Conservation (phyloP, 495 filamentous ascomycete species). For the Penicillium dipodomyicola region DNA sequence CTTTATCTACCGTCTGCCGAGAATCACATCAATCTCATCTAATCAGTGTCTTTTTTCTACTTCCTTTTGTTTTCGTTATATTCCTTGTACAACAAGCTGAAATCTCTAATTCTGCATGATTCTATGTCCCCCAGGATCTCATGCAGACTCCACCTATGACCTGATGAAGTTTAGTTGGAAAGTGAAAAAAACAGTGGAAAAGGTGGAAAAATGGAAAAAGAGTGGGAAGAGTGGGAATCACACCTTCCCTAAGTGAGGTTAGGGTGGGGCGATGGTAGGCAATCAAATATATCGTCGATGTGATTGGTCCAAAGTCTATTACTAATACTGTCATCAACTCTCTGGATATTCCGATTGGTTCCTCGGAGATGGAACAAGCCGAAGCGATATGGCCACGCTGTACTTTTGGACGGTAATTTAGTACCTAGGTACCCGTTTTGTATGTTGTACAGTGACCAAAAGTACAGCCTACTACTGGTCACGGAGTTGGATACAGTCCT, state of each 20-base stretch:
- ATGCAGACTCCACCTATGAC: slow-evolving; percentile 33
- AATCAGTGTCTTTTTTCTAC: slow-evolving; percentile 13
- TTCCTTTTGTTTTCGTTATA: slow-evolving; percentile 9
- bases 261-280: slow-evolving; percentile 24
- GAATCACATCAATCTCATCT: slow-evolving; percentile 25
- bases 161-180: slow-evolving; percentile 31
- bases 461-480: not conserved
- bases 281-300: slow-evolving; percentile 25
- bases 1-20: slow-evolving; percentile 22
- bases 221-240: slow-evolving; percentile 23
- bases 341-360: slow-evolving; percentile 27
- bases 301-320: slow-evolving; percentile 26
- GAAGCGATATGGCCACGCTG: slow-evolving; percentile 18
- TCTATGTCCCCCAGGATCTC: slow-evolving; percentile 35
- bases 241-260: slow-evolving; percentile 29
- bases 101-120: slow-evolving; percentile 13
- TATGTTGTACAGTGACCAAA: not conserved
- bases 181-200: slow-evolving; percentile 16
- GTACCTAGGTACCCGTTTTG: not conserved
- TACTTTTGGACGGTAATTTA: not conserved
- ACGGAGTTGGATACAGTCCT: too few relatives aligned
- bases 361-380: slow-evolving; percentile 10
- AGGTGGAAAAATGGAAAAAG: slow-evolving; percentile 24
- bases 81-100: not conserved
- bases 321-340: slow-evolving; percentile 29